Percentiles rank a stretch among this genome's conserved stretches.
phyloP scores from a whole-genome alignment of 2,329 filamentous ascomycete genomes.

The Pseudopithomyces chartarum region DNA sequence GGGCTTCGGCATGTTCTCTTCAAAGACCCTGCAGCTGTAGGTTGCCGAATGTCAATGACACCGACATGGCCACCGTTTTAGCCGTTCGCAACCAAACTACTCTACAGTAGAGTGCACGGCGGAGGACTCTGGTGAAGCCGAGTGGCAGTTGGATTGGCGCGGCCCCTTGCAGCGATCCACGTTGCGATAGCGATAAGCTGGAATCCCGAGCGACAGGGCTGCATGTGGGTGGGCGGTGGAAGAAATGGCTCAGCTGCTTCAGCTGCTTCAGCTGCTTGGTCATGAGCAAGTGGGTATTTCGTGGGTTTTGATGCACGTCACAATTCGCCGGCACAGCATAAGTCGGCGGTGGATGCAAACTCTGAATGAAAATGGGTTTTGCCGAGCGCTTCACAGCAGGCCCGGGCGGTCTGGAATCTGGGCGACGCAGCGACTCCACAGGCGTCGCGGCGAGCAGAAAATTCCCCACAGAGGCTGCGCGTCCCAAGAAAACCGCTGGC shows the following conservation, averaged over 20 bases:
- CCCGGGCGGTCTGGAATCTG: constrained; percentile 8
- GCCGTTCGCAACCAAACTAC: background rate
- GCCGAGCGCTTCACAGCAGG: background rate
- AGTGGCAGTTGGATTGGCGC: background rate
- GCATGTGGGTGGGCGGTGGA: constrained; percentile 1
- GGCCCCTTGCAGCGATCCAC: constrained; percentile 4
- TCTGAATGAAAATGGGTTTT: background rate
- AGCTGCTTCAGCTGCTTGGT: no score
- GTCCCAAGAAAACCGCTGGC: constrained; percentile 19
- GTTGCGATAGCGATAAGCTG: constrained; percentile 4
- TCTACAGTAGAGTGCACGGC: background rate
- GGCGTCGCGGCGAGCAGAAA: constrained; percentile 8
- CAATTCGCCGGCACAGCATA: background rate
- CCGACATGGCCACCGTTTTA: background rate
- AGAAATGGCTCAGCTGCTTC: constrained; percentile 13
- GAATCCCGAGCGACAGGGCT: constrained; percentile 1
- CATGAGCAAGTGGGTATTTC: background rate
- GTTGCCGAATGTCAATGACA: background rate
- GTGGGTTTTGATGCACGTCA: no score
- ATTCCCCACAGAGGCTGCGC: constrained; percentile 29
- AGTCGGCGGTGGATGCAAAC: background rate
- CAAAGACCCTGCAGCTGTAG: background rate
- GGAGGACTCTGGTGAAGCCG: background rate
- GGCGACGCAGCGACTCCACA: constrained; percentile 6
- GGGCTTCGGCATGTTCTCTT: background rate